These are phyloP conservation scores for Phytophthora crassamura DNA, from an alignment of 352 stramenopile species.

Conservation along the genomic window DNA sequence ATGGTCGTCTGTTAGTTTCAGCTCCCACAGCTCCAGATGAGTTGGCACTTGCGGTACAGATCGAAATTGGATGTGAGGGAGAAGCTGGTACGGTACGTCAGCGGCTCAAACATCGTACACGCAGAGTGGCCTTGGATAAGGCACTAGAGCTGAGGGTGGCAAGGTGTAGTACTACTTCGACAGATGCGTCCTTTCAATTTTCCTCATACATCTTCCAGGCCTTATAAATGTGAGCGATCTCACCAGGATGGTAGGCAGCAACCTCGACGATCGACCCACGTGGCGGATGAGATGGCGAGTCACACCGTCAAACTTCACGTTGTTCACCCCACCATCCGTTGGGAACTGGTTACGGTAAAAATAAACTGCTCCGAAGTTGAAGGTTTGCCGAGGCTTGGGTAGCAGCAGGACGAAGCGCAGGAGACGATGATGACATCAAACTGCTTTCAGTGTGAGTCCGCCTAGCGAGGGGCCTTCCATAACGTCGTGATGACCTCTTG, in stretches of 20 bases:
- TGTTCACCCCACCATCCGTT: neutral
- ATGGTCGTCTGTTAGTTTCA: constrained; percentile 19
- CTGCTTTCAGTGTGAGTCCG: too few relatives aligned
- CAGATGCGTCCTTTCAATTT: constrained; percentile 5
- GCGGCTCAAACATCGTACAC: neutral
- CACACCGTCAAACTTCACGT: constrained; percentile 4
- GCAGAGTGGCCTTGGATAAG: constrained; percentile 2
- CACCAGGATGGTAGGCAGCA: neutral
- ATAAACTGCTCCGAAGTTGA: too few relatives aligned
- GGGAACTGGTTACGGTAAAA: too few relatives aligned
- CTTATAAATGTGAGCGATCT: constrained; percentile 21
- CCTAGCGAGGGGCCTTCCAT: too few relatives aligned
- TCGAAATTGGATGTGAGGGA: constrained; percentile 35
- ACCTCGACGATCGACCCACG: neutral
- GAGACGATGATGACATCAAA: too few relatives aligned
- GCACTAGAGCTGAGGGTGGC: neutral
- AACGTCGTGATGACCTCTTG: too few relatives aligned
- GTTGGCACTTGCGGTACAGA: constrained; percentile 35
- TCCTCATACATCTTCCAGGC: constrained; percentile 5
- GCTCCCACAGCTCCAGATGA: constrained; percentile 3
- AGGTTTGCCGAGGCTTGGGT: too few relatives aligned
- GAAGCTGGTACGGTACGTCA: constrained; percentile 4
- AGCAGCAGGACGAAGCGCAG: too few relatives aligned
- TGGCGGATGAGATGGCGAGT: constrained; percentile 15
- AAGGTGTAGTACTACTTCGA: neutral